Conservation (phyloP, 2,329 filamentous ascomycete species). For the Emydomyces testavorans region DNA sequence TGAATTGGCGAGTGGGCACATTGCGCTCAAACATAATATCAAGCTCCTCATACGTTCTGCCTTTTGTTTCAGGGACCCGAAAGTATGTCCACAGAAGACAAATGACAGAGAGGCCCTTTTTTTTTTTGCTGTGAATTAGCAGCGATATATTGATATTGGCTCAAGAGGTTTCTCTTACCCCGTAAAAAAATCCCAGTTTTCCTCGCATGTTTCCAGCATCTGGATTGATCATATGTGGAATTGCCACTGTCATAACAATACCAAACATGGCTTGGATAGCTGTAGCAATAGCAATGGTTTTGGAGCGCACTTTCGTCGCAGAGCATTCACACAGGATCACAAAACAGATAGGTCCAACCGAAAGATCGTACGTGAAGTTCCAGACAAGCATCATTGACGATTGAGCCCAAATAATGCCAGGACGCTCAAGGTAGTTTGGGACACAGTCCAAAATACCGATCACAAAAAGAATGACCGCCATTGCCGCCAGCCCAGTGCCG, state of each 20-base stretch:
- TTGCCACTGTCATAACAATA: slow-evolving; percentile 31
- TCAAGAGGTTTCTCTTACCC: slow-evolving; percentile 16
- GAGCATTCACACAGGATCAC: slow-evolving; percentile 39
- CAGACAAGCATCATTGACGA: slow-evolving; percentile 30
- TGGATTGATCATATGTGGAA: slow-evolving; percentile 35
- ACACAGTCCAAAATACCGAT: slow-evolving; percentile 35
- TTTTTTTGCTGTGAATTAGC: not conserved
- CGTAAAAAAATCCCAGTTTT: slow-evolving; percentile 30
- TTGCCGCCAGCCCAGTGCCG: slow-evolving; percentile 23
- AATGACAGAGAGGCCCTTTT: slow-evolving; percentile 13
- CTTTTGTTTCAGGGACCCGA: slow-evolving; percentile 20
- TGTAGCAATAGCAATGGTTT: slow-evolving; percentile 36
- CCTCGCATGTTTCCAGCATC: slow-evolving; percentile 26
- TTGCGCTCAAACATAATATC: slow-evolving; percentile 35
- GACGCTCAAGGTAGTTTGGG: slow-evolving; percentile 21
- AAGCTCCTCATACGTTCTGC: slow-evolving; percentile 17
- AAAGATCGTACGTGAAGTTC: slow-evolving; percentile 32
- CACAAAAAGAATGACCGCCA: slow-evolving; percentile 27
- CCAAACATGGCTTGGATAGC: slow-evolving; percentile 32
- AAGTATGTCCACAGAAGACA: slow-evolving; percentile 19
- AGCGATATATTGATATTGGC: not conserved
- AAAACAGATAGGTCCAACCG: slow-evolving; percentile 36
- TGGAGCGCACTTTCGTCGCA: slow-evolving; percentile 34
- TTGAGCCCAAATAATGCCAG: slow-evolving; percentile 25
- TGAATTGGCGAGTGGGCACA: slow-evolving; percentile 32